A percentile compares a stretch with the other conserved stretches of the same genome.
Evolutionary conservation across 176 grass and related monocot genomes (phyloP).

Genomic region (Rhipidocladum racemiflorum): DNA sequence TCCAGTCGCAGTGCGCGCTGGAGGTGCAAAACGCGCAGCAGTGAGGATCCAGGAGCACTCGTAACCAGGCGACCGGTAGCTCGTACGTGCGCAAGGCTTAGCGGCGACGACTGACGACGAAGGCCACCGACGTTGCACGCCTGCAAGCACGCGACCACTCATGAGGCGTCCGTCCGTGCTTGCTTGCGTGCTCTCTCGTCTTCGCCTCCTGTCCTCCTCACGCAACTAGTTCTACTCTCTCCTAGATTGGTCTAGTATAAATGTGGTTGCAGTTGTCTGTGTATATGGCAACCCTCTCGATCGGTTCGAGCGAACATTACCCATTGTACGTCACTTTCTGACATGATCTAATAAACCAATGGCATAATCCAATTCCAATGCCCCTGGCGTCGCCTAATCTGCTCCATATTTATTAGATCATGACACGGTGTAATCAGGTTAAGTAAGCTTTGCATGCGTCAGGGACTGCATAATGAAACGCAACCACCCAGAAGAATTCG

Average conservation of each 20-base stretch:
- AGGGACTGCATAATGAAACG: neutral
- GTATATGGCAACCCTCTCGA: neutral
- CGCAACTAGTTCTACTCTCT: neutral
- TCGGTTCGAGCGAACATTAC: neutral
- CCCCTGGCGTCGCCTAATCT: neutral
- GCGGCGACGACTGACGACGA: neutral
- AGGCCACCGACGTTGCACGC: neutral
- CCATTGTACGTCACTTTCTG: neutral
- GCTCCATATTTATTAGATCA: neutral
- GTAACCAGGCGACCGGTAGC: neutral
- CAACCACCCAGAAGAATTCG: neutral
- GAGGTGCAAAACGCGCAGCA: conserved; percentile 36
- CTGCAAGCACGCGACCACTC: neutral
- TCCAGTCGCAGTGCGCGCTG: conserved; percentile 51
- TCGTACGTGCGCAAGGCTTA: neutral
- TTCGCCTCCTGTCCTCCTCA: neutral
- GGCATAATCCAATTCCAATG: neutral
- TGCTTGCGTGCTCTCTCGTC: neutral
- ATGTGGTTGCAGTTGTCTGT: conserved; percentile 18
- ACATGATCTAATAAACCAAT: conserved; percentile 6
- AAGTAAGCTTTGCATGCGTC: neutral
- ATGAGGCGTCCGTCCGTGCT: neutral
- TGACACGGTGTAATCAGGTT: neutral
- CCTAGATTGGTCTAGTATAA: conserved; percentile 13
- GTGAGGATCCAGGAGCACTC: conserved; percentile 5